phyloP scores from a whole-genome alignment of 2,329 filamentous ascomycete species.

The Stenocarpella maydis region DNA sequence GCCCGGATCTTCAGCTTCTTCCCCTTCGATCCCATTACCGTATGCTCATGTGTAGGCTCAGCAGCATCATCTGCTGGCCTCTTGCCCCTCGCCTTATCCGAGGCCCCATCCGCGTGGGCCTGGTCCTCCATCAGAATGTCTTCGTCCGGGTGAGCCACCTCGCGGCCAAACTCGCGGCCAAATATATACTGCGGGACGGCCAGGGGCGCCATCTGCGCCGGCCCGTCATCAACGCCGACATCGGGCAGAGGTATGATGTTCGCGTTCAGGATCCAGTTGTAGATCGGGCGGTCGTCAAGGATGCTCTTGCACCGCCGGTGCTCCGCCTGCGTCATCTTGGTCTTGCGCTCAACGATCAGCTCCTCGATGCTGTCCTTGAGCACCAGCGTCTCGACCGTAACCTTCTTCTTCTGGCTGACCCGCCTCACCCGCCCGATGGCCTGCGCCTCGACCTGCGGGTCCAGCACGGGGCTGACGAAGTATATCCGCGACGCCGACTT shows the following conservation, averaged over 20 bases:
- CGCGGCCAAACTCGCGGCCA: constrained; percentile 56
- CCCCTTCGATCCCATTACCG: background rate
- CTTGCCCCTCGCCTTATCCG: background rate
- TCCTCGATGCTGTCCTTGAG: constrained; percentile 85
- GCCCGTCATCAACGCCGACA: constrained; percentile 40
- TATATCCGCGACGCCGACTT: constrained; percentile 84
- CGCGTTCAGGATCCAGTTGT: constrained; percentile 65
- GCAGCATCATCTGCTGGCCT: background rate
- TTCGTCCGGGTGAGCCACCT: constrained; percentile 53
- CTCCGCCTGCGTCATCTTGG: constrained; percentile 76
- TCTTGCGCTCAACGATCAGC: constrained; percentile 76
- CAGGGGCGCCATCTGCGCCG: constrained; percentile 59
- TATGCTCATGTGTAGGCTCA: background rate
- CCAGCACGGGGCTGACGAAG: constrained; percentile 88
- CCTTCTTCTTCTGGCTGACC: constrained; percentile 81
- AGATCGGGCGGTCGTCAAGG: constrained; percentile 65
- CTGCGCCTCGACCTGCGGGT: constrained; percentile 85
- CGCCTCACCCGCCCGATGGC: constrained; percentile 90
- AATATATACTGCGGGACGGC: constrained; percentile 58
- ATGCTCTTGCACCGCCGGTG: constrained; percentile 63
- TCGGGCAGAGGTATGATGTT: constrained; percentile 50
- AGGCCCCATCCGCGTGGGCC: background rate
- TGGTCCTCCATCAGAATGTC: constrained; percentile 48
- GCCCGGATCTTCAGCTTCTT: no score
- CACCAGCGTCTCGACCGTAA: constrained; percentile 87